Evolutionary conservation across 139 green algal genomes (phyloP), one percentile per base, ranked within the genome.

Genomic region (Chlorella sorokiniana): DNA sequence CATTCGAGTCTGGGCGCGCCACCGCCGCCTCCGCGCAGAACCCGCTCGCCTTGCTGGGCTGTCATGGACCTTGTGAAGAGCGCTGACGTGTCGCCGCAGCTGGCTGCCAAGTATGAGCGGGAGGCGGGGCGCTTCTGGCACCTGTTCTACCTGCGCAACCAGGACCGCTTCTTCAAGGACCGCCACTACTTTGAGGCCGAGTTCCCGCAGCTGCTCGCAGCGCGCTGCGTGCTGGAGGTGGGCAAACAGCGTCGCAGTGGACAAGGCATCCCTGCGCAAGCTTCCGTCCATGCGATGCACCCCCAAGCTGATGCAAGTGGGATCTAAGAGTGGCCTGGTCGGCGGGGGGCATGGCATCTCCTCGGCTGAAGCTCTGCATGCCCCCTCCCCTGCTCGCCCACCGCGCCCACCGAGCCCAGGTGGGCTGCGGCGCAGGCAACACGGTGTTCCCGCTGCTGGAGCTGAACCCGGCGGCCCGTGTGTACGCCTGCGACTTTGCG

Each of bases 361-460:
- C 48, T 56, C 48, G 11, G 11, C 48, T 56, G 48, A 56, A 16
- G 18, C 16, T 65, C 56, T n/a, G n/a, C n/a, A n/a, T n/a, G n/a
- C n/a, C 56, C 56, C 56, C 16, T 65, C 56, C 61, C 76, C 5
- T 68, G 45, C 51, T 18, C 18, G 25, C 22, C 29, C 1, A 42
- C 22, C 33, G 44, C 54, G 31, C 37, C 1, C 52, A 27, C 31
- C 25, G 61, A n/a, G n/a, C n/a, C n/a, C 84, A 98, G 94, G 91
- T 98, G 10, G 96, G 96, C 29, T 99, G 96, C 83, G 96, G 96
- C 9, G 95, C 90, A 1, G 96, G 96, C 76, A 99, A 99, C 88
- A 93, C 93, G 23, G 82, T 94, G 33, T 98, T 92, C 80, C 96
- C 96, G 0, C 82, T 99, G 62, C 81, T 97, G 11, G 91, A 95